These are phyloP conservation scores for Conidiobolus coronatus DNA, from an alignment of 371 early-diverging fungal genomes.

Conservation along the genomic window DNA sequence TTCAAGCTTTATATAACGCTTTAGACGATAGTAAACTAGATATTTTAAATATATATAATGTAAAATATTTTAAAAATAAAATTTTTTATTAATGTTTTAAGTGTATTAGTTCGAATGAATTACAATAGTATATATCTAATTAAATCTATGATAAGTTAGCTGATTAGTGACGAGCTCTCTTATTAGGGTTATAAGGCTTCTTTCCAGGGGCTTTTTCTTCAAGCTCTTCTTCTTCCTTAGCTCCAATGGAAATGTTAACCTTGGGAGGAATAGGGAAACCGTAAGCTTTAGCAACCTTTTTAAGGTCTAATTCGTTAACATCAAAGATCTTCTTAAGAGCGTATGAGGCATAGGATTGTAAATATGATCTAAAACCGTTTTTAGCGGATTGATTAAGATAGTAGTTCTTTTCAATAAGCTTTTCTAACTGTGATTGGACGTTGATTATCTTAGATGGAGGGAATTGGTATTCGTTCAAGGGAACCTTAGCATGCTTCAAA, in stretches of 20 bases:
- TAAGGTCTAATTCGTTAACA: slow-evolving; percentile 74
- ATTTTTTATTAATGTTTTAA: too few relatives aligned
- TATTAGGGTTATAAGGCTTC: too few relatives aligned
- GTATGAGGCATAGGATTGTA: slow-evolving; percentile 94
- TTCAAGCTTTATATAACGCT: too few relatives aligned
- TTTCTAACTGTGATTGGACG: slow-evolving; percentile 85
- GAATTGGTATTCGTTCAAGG: slow-evolving; percentile 95
- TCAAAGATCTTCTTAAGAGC: slow-evolving; percentile 90
- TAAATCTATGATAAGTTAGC: too few relatives aligned
- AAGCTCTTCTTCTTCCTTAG: too few relatives aligned
- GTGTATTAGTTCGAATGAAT: too few relatives aligned
- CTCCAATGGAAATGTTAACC: slow-evolving; percentile 88
- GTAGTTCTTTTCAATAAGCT: slow-evolving; percentile 91
- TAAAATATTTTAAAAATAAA: too few relatives aligned
- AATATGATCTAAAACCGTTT: slow-evolving; percentile 88
- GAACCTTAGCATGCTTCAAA: slow-evolving; percentile 91
- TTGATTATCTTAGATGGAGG: slow-evolving; percentile 83
- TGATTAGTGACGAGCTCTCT: too few relatives aligned
- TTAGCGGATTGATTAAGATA: slow-evolving; percentile 97
- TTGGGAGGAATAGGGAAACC: slow-evolving; percentile 90
- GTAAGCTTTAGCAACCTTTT: slow-evolving; percentile 82
- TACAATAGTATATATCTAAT: too few relatives aligned
- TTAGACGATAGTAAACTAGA: too few relatives aligned
- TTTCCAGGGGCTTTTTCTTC: too few relatives aligned
- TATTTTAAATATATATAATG: too few relatives aligned